Conservation (phyloP, 805 yeast genomes). For the Candida krabiensis region DNA sequence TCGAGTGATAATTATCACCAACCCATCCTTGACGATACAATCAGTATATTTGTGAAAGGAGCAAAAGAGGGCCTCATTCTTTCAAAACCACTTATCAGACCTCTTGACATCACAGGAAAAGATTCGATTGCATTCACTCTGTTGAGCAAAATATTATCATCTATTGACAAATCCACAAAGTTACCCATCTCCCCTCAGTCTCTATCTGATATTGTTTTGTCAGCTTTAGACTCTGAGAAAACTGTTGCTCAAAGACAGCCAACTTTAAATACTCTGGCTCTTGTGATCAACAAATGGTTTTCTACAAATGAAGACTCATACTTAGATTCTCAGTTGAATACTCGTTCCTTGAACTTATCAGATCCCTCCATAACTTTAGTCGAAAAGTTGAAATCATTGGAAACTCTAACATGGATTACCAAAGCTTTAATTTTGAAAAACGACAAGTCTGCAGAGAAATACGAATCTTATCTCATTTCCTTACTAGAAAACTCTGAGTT, state of each 20-base stretch:
- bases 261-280: conserved; percentile 53
- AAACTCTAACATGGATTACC: conserved; percentile 64
- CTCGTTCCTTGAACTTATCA: background rate
- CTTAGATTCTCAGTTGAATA: conserved; percentile 13
- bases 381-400: conserved; percentile 39
- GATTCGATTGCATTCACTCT: conserved; percentile 39
- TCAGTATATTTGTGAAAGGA: conserved; percentile 36
- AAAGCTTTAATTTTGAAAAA: conserved; percentile 68
- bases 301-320: conserved; percentile 5
- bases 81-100: conserved; percentile 16
- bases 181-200: conserved; percentile 23
- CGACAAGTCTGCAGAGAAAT: conserved; percentile 39
- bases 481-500: conserved; percentile 33
- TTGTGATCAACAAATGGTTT: conserved; percentile 60
- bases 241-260: conserved; percentile 45
- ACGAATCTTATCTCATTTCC: conserved; percentile 35
- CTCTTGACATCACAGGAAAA: conserved; percentile 21
- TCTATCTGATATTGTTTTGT: conserved; percentile 17
- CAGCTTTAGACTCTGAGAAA: conserved; percentile 18
- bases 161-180: conserved; percentile 44
- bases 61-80: conserved; percentile 12
- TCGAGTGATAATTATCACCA: conserved; percentile 46
- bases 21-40: conserved; percentile 39
- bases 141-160: conserved; percentile 49
- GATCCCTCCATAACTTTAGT: conserved; percentile 7